phyloP scores from a whole-genome alignment of 805 yeast species.

The Kluyveromyces nonfermentans region DNA sequence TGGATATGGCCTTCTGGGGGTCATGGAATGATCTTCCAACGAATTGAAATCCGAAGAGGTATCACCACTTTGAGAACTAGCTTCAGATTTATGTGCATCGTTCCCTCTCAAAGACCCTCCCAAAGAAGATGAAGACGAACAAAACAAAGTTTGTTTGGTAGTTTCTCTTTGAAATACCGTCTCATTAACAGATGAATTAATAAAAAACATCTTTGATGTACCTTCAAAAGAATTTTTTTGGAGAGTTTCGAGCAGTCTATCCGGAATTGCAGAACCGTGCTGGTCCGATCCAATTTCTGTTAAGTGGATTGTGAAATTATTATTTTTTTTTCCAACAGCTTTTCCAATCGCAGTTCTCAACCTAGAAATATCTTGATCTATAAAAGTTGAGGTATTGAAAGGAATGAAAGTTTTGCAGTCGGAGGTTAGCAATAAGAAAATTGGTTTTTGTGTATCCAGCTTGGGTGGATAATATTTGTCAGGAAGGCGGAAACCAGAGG shows the following conservation, averaged over 20 bases:
- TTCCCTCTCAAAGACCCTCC: slow-evolving; percentile 20
- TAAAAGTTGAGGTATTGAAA: slow-evolving; percentile 30
- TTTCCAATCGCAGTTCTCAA: slow-evolving; percentile 35
- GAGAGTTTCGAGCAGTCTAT: slow-evolving; percentile 34
- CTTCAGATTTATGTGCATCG: slow-evolving; percentile 19
- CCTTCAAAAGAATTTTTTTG: slow-evolving; percentile 29
- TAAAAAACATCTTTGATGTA: slow-evolving; percentile 21
- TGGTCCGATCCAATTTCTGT: slow-evolving; percentile 57
- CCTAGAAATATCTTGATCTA: slow-evolving; percentile 23
- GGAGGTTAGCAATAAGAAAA: slow-evolving; percentile 47
- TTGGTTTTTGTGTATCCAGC: slow-evolving; percentile 14
- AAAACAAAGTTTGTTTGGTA: slow-evolving; percentile 8
- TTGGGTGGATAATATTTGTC: slow-evolving; percentile 23
- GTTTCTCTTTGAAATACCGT: slow-evolving; percentile 12
- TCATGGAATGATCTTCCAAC: slow-evolving; percentile 20
- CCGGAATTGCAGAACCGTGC: slow-evolving; percentile 49
- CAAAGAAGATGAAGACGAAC: neutral
- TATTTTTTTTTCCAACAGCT: slow-evolving; percentile 24
- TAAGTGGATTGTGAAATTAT: slow-evolving; percentile 38
- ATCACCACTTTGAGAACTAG: slow-evolving; percentile 22
- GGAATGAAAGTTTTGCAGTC: slow-evolving; percentile 52
- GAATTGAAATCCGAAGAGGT: slow-evolving; percentile 26
- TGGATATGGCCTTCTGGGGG: slow-evolving; percentile 22
- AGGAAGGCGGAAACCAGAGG: neutral
- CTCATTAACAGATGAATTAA: slow-evolving; percentile 20